Evolutionary conservation across 2,329 filamentous ascomycete species (phyloP), one percentile per base, ranked within the genome.

Genomic region (Diplodia corticola): DNA sequence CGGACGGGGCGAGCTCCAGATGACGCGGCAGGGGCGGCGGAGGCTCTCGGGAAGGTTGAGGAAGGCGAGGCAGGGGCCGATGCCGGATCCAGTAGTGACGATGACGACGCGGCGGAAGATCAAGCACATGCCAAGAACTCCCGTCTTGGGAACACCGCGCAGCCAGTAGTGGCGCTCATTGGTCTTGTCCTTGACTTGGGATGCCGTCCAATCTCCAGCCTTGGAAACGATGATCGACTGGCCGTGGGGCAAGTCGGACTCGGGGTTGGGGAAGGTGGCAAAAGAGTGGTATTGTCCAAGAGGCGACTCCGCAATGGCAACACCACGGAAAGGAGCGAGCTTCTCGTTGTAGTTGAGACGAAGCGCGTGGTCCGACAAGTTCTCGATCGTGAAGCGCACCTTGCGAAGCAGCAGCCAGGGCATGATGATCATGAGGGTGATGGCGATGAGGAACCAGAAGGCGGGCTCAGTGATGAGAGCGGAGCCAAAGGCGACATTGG

Each of bases 401-500:
- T 86, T 88, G 65, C 90, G 86, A 30, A 95, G 85, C 67, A 86
- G 84, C 2, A 90, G 74, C 91, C 91, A 96, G 1, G 91, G 90
- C 61, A 89, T 87, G 53, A 89, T 80, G 69, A 93, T 84, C 69
- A 89, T 85, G 48, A 83, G 71, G 1, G 90, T 91, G 53, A 88
- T 87, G 53, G 86, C 74, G 28, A 86, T 71, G 20, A 94, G 81
- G 71, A 90, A 85, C 89, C 90, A 95, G 77, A 94, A 85, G 1
- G 81, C 76, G 0, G 85, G 85, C 9, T 81, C 81, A 17, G 72
- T 67, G 68, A 84, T 60, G 10, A 88, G 73, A 54, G 78, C 75
- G 10, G 63, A 67, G 5, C 79, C 77, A 13, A 82, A 69, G 3
- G 74, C 70, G 46, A 75, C 72, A n/a, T 66, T 12, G 5, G 71